A percentile compares a stretch with the other conserved stretches of the same genome.
Evolutionary conservation across 139 green algal species (phyloP).

Genomic region (Penium margaritaceum): DNA sequence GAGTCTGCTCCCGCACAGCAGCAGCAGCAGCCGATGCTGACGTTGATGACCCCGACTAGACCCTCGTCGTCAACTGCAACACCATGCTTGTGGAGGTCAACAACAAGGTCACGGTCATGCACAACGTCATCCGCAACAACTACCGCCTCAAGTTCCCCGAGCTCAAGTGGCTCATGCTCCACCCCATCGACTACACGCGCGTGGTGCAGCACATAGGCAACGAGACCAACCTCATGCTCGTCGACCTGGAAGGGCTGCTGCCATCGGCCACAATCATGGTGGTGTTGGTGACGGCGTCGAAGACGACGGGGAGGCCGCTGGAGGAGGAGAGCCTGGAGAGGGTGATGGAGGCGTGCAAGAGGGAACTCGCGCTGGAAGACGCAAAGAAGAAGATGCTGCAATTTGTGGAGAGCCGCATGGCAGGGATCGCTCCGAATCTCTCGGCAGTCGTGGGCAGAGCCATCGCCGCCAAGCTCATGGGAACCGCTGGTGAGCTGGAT

Average conservation of each 20-base stretch:
- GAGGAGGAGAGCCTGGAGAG: constrained; percentile 52
- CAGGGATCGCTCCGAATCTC: constrained; percentile 86
- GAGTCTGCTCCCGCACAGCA: too few species aligned
- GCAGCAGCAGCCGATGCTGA: too few species aligned
- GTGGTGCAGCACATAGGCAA: constrained; percentile 78
- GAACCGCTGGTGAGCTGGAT: too few species aligned
- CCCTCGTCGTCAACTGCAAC: constrained; percentile 93
- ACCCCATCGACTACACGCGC: constrained; percentile 58
- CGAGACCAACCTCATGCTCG: constrained; percentile 66
- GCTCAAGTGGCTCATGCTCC: constrained; percentile 78
- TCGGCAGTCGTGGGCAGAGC: constrained; percentile 74
- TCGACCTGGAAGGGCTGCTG: constrained; percentile 68
- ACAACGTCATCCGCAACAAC: constrained; percentile 59
- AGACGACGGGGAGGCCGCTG: constrained; percentile 72
- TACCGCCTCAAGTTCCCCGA: constrained; percentile 85
- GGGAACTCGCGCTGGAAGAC: constrained; percentile 71
- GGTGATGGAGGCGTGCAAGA: constrained; percentile 61
- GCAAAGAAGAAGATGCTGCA: constrained; percentile 61
- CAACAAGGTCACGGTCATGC: constrained; percentile 76
- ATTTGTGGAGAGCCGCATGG: constrained; percentile 64
- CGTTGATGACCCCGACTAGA: constrained; percentile 48
- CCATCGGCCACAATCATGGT: constrained; percentile 88
- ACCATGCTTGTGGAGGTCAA: constrained; percentile 89
- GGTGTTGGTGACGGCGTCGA: constrained; percentile 86
- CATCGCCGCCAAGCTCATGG: constrained; percentile 73